Evolutionary conservation across 257 asterid species (phyloP), one percentile per base, ranked within the genome.

Genomic region (Solanum habrochaites): DNA sequence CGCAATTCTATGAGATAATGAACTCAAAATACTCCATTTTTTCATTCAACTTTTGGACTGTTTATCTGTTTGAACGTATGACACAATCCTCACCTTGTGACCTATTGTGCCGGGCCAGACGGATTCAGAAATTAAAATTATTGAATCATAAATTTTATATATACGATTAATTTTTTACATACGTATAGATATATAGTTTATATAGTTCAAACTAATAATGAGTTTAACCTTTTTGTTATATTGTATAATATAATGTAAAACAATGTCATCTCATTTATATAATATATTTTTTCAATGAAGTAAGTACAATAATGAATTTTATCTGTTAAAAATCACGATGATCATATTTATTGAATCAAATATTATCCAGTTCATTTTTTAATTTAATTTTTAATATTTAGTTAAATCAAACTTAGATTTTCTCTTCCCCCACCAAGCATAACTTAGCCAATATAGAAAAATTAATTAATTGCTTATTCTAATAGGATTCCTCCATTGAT

Each of bases 91-190:
- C n/a, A 70, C 43, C 25, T 8, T 16, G 13, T 18, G 78, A 32
- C 25, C 78, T 32, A 16, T 31, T 32, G 4, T 16, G 7, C 5
- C 13, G 0, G 0, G 10, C 2, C 4, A 0, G 0, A 0, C 4
- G 77, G 18, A 70, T 32, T 70, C 25, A 70, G 8, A 32, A 70
- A 32, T 32, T 70, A 70, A 69, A 70, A 70, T 31, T 56, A 56
- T 18, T 56, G 3, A 64, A 64, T 1, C 4, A 10, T n/a, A n/a
- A 64, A 4, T 11, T n/a, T 2, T 64, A n/a, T 4, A n/a, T 11
- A 64, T 64, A 16, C 8, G 11, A 64, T 4, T 1, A n/a, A 11
- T 16, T 52, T 52, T 16, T 52, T 15, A 16, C 1, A 64, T 64
- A n/a, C 3, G 6, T 11, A 6, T 4, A n/a, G n/a, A n/a, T 64